phyloP scores from a whole-genome alignment of 1,284 basidiomycete genomes.

The Ganoderma multipileum region DNA sequence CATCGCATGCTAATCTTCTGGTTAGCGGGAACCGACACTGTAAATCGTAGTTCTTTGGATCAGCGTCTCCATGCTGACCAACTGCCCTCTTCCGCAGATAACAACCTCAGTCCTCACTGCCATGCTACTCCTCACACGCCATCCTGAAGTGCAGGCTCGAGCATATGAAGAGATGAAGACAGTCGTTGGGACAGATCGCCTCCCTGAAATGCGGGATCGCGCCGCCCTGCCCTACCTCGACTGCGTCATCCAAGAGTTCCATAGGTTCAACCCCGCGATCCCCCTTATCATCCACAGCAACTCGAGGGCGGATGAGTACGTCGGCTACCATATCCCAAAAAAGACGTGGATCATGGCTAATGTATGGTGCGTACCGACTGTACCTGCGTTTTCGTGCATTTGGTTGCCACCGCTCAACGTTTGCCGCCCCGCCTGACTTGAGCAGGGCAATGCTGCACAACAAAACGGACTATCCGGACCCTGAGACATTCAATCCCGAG shows the following conservation, averaged over 20 bases:
- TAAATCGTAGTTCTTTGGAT: background rate
- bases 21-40: conserved; percentile 16
- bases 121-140: conserved; percentile 38
- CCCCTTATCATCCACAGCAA: conserved; percentile 12
- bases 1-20: background rate
- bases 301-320: conserved; percentile 50
- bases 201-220: conserved; percentile 36
- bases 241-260: conserved; percentile 23
- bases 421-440: no score
- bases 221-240: conserved; percentile 30
- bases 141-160: conserved; percentile 35
- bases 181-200: conserved; percentile 29
- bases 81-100: background rate
- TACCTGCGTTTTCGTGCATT: no score
- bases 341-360: conserved; percentile 53
- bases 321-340: conserved; percentile 50
- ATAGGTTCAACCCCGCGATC: conserved; percentile 15
- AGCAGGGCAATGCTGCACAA: conserved; percentile 20
- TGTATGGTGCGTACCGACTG: conserved; percentile 49
- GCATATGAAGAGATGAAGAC: conserved; percentile 38
- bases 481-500: conserved; percentile 18
- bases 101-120: conserved; percentile 22
- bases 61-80: background rate
- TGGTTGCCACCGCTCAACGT: no score
- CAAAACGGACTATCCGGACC: conserved; percentile 10